These are phyloP conservation scores for Phytopythium kandeliae DNA, from an alignment of 352 stramenopile genomes.

Conservation along the genomic window DNA sequence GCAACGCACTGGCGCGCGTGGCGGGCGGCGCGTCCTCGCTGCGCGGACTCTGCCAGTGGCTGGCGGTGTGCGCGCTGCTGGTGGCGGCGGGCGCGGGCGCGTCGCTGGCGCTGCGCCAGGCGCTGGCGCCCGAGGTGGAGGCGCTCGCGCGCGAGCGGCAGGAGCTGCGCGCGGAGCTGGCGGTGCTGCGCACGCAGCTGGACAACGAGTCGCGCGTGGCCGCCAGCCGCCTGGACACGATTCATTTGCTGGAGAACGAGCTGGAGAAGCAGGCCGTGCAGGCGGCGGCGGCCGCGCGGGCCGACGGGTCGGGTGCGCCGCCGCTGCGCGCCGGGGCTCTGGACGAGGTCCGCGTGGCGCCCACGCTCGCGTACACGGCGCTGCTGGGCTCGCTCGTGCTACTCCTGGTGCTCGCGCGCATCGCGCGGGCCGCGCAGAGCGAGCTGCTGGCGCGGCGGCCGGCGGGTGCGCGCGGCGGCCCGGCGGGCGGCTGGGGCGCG, in stretches of 20 bases:
- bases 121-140: constrained; percentile 74
- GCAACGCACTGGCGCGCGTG: constrained; percentile 18
- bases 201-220: constrained; percentile 67
- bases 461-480: too few species aligned
- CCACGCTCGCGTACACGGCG: constrained; percentile 45
- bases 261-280: constrained; percentile 56
- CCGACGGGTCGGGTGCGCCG: background rate
- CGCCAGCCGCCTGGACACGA: constrained; percentile 58
- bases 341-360: constrained; percentile 10
- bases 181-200: constrained; percentile 41
- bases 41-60: constrained; percentile 21
- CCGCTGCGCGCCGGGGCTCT: background rate
- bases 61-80: constrained; percentile 47
- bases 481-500: constrained; percentile 6
- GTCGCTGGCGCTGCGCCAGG: constrained; percentile 66
- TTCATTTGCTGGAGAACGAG: constrained; percentile 67
- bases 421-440: constrained; percentile 41
- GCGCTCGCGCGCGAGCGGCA: constrained; percentile 53
- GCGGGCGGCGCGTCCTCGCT: constrained; percentile 26
- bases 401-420: constrained; percentile 35
- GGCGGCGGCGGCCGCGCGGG: constrained; percentile 20
- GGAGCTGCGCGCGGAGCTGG: constrained; percentile 44
- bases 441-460: constrained; percentile 34
- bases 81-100: constrained; percentile 52
- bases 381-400: constrained; percentile 43